Percentiles rank a stretch among this genome's conserved stretches.
These are phyloP conservation scores for Sarcodon aspratus DNA, from an alignment of 768 basidiomycete species.

Conservation along the genomic window DNA sequence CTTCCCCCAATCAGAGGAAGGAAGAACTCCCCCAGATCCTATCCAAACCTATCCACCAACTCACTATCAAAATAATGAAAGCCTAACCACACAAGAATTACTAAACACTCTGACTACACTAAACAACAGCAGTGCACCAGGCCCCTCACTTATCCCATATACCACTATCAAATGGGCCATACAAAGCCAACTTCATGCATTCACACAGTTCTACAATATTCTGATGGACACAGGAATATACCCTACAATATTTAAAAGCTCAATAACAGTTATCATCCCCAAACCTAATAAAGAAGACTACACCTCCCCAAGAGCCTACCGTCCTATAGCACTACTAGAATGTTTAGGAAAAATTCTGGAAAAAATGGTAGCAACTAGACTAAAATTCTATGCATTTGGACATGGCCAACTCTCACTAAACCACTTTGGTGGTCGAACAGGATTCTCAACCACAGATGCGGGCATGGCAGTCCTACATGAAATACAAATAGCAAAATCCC, in stretches of 20 bases:
- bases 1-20: no score
- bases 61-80: no score
- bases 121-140: no score
- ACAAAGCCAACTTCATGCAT: no score
- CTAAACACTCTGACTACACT: no score
- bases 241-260: conserved; percentile 17
- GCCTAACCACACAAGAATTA: no score
- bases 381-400: conserved; percentile 3
- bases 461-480: conserved; percentile 14
- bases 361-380: conserved; percentile 8
- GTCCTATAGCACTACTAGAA: conserved; percentile 22
- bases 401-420: conserved; percentile 3
- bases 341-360: conserved; percentile 14
- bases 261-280: conserved; percentile 17
- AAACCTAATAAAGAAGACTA: conserved; percentile 25
- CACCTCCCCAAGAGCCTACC: conserved; percentile 17
- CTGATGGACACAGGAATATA: neutral
- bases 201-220: no score
- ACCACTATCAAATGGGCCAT: no score
- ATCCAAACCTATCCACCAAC: no score
- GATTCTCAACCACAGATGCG: conserved; percentile 14
- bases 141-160: no score
- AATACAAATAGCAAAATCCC: conserved; percentile 10
- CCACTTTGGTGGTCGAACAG: conserved; percentile 16
- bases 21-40: no score